Base-by-base conservation (phyloP, 179 eudicot species). In the Sideroxylon spinosum region DNA sequence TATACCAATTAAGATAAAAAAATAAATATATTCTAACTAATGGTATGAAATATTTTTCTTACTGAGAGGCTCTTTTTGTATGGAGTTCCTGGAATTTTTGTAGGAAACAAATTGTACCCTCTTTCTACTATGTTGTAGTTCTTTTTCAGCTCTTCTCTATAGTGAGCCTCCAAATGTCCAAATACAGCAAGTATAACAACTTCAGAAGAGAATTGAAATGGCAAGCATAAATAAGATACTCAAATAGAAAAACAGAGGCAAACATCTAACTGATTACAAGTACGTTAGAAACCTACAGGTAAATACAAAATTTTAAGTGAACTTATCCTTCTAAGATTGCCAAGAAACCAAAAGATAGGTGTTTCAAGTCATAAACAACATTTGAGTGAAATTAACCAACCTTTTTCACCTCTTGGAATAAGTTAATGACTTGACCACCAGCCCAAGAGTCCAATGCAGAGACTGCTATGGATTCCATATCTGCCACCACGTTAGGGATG, bases 21-120 rank as follows among this genome's bases (percentile, higher is more conserved):
- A 26, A 8, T 37, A 64, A 64, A 26, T 20, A n/a, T 20, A 49
- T 66, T 48, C 61, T 46, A 25, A 19, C 64, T 66, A 29, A 46
- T 9, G 48, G 48, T n/a, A 14, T 13, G 29, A 23, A 78, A 14
- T 19, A 60, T 68, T 53, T 48, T 16, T 53, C 86, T 78, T 78
- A 86, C 88, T 81, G 63, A 26, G 60, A 83, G 66, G 20, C 88
- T 87, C 77, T 76, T 86, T 76, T 76, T 79, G 79, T 78, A 86
- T 14, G 72, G 82, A 48, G 83, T 87, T 23, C 88, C 87, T 2
- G 87, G 88, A 17, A 87, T 28, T 22, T 80, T 87, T 44, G 79
- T 76, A n/a, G 87, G 81, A 17, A 84, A 77, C 20, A 87, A 87
- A 71, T 87, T 87, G 81, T 87, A 87, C 0, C 90, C 90, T 76